Evolutionary conservation across 176 grass and related monocot genomes (phyloP).

Genomic region (Tuctoria greenei): DNA sequence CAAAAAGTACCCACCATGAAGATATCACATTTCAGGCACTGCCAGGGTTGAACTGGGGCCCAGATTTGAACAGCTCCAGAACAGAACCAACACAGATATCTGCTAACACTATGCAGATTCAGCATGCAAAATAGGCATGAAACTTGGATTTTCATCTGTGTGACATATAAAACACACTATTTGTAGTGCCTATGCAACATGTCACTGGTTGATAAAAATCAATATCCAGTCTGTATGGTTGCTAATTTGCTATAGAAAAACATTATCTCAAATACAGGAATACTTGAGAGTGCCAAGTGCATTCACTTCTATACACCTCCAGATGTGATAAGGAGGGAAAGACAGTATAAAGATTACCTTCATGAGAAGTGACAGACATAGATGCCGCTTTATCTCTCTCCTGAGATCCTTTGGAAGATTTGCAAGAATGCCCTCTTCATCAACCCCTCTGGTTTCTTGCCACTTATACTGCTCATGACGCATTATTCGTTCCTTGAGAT

Average conservation of each 20-base stretch:
- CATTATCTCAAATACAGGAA: background rate
- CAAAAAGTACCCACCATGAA: background rate
- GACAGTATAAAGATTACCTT: slow-evolving; percentile 48
- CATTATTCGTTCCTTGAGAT: slow-evolving; percentile 73
- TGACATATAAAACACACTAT: background rate
- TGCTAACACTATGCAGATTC: slow-evolving; percentile 6
- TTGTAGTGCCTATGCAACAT: background rate
- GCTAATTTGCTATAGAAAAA: background rate
- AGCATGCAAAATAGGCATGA: slow-evolving; percentile 12
- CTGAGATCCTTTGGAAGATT: slow-evolving; percentile 96
- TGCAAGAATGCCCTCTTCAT: slow-evolving; percentile 78
- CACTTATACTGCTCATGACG: slow-evolving; percentile 90
- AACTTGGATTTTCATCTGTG: background rate
- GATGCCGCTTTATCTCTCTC: slow-evolving; percentile 81
- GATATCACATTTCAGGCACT: slow-evolving; percentile 10
- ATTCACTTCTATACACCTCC: background rate
- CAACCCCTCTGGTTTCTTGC: slow-evolving; percentile 97
- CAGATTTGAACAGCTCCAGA: slow-evolving; percentile 11
- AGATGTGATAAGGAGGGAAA: background rate
- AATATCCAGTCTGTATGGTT: background rate
- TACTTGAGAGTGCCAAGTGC: background rate
- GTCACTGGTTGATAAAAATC: background rate
- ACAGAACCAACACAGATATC: background rate
- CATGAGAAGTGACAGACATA: slow-evolving; percentile 85
- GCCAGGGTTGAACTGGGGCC: slow-evolving; percentile 14